Base-by-base conservation (phyloP, 257 asterid species). In the Anisodus acutangulus region DNA sequence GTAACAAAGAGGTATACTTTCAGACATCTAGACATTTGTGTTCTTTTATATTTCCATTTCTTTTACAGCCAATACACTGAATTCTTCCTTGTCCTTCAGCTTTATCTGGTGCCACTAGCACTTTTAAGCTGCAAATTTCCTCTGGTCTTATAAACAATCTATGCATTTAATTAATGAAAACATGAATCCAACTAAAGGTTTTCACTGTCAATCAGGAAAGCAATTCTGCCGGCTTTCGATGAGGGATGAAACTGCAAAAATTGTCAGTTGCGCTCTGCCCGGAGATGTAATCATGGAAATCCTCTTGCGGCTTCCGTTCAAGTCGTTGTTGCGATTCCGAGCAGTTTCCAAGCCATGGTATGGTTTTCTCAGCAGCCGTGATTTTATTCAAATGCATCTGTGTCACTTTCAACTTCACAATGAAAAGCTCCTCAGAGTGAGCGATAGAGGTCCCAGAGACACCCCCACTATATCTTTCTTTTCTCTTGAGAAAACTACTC, bases 381-480 rank as follows among this genome's bases (percentile, higher is more conserved):
- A 55, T 55, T 55, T 55, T 55, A 55, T 55, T 55, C 6, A 55
- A 55, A 55, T 55, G 60, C 60, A 55, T 13, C 60, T 55, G 6
- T 4, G 7, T 55, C 60, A 55, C 57, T 1, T 15, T 51, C 57
- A 51, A 51, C 57, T 13, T 4, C 60, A 3, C 16, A 16, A 55
- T 55, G 60, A 72, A 72, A 47, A 47, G 9, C 80, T 47, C 37
- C 59, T 72, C 5, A 47, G 59, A 45, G 59, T 72, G 19, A 72
- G 80, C 10, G 37, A 47, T 72, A 11, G 80, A 6, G 80, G 80
- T 47, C 59, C 41, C 9, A 47, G 80, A 72, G 19, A 47, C 59
- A 45, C 16, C 5, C 80, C 80, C 6, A 72, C 59, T 47, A 19
- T 72, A 0, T 72, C 80, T 3, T n/a, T 72, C 60, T 47, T 72